phyloP scores from a whole-genome alignment of 202 grass and related monocot genomes.

The Setaria viridis region DNA sequence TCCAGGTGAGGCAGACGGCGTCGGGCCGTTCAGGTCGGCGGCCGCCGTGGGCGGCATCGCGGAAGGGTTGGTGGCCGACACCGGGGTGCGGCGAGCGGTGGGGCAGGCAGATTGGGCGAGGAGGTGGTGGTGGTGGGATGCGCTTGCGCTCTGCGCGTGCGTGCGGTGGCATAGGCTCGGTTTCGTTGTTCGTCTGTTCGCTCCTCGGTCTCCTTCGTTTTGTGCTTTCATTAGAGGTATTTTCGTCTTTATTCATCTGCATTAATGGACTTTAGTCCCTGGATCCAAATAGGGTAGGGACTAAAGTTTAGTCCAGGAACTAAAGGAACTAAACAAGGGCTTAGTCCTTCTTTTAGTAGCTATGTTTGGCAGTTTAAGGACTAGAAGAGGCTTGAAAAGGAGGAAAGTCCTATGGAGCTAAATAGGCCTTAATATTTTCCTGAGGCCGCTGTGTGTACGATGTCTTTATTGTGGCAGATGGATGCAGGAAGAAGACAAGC shows the following conservation, averaged over 20 bases:
- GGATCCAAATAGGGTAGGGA: no score
- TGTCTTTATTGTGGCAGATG: background rate
- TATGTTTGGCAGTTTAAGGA: no score
- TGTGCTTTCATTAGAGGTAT: no score
- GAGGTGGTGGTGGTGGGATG: conserved; percentile 13
- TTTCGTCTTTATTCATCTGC: no score
- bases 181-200: background rate
- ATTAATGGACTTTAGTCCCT: no score
- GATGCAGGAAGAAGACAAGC: background rate
- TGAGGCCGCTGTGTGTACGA: background rate
- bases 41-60: conserved; percentile 26
- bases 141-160: background rate
- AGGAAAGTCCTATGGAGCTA: no score
- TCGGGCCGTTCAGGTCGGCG: conserved; percentile 83
- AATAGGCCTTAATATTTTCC: no score
- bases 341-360: no score
- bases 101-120: conserved; percentile 38
- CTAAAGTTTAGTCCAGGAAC: no score
- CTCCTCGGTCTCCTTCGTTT: background rate
- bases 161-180: background rate
- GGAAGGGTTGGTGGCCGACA: conserved; percentile 73
- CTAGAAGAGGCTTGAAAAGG: no score
- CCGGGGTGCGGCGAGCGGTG: conserved; percentile 39
- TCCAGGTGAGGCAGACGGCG: conserved; percentile 88
- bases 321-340: no score